Conservation (phyloP, 2,329 filamentous ascomycete genomes). For the Arthroderma sp. region DNA sequence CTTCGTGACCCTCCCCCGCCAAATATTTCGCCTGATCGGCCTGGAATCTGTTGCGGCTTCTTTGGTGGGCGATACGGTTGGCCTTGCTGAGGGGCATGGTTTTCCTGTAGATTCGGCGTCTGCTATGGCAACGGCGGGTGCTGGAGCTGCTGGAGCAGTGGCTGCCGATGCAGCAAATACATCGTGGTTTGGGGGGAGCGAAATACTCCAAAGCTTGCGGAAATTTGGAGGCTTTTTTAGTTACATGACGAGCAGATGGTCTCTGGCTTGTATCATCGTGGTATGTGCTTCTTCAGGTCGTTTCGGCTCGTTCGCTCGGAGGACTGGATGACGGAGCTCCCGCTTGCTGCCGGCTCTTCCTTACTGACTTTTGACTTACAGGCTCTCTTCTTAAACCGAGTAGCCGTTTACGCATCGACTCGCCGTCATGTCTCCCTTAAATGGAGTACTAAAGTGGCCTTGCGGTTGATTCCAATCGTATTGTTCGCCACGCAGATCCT, state of each 20-base stretch:
- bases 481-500: conserved; percentile 57
- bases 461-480: conserved; percentile 59
- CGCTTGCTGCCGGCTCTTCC: background rate
- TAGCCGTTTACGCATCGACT: conserved; percentile 84
- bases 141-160: conserved; percentile 21
- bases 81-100: conserved; percentile 1
- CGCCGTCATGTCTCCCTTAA: conserved; percentile 63
- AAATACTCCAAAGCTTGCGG: conserved; percentile 41
- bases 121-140: conserved; percentile 1
- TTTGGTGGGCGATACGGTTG: conserved; percentile 5
- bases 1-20: conserved; percentile 9
- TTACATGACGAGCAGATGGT: conserved; percentile 88
- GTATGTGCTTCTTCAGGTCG: conserved; percentile 24
- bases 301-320: background rate
- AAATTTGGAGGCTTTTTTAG: conserved; percentile 77
- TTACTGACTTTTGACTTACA: conserved; percentile 18
- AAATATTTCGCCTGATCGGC: conserved; percentile 7
- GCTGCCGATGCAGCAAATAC: conserved; percentile 19
- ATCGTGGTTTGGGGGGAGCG: conserved; percentile 26
- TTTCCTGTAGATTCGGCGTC: conserved; percentile 1
- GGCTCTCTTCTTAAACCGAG: conserved; percentile 79
- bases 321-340: background rate
- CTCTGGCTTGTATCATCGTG: conserved; percentile 72
- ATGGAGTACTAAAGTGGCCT: conserved; percentile 55
- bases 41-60: conserved; percentile 6